phyloP scores from a whole-genome alignment of 345 rosid genomes.

The Physaria fendleri region DNA sequence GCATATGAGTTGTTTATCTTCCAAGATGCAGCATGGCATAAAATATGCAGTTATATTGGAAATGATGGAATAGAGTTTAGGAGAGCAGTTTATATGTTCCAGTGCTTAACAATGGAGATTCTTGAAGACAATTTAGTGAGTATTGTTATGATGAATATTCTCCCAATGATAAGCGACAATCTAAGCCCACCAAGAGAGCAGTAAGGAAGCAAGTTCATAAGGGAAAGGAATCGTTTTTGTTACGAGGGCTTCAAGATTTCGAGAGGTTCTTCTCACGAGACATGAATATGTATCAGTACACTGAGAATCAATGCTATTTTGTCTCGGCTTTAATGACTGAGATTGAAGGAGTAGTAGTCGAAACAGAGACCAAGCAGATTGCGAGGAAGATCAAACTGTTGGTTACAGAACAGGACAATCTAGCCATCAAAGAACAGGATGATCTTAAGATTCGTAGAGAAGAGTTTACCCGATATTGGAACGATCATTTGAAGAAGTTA shows the following conservation, averaged over 20 bases:
- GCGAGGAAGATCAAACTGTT: not conserved
- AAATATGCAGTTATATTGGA: not conserved
- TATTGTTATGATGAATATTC: not conserved
- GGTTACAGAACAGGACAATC: not conserved
- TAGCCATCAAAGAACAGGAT: not conserved
- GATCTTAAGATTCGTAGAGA: not conserved
- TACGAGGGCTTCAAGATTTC: not conserved
- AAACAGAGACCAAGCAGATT: not conserved
- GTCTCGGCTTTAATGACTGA: not conserved
- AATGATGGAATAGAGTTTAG: not conserved
- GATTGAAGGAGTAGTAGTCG: not conserved
- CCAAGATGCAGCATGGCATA: not conserved
- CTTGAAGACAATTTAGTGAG: not conserved
- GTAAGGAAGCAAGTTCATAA: not conserved
- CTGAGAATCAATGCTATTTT: not conserved
- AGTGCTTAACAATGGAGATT: not conserved
- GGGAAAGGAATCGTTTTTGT: not conserved
- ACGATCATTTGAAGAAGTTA: not conserved
- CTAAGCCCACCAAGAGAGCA: not conserved
- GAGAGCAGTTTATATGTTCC: not conserved
- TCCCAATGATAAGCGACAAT: not conserved
- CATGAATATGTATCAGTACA: not conserved
- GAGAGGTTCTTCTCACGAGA: not conserved
- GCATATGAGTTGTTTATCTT: not conserved
- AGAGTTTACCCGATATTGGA: not conserved